Conservation (phyloP, 2,329 filamentous ascomycete genomes). For the Paecilomyces niveus region DNA sequence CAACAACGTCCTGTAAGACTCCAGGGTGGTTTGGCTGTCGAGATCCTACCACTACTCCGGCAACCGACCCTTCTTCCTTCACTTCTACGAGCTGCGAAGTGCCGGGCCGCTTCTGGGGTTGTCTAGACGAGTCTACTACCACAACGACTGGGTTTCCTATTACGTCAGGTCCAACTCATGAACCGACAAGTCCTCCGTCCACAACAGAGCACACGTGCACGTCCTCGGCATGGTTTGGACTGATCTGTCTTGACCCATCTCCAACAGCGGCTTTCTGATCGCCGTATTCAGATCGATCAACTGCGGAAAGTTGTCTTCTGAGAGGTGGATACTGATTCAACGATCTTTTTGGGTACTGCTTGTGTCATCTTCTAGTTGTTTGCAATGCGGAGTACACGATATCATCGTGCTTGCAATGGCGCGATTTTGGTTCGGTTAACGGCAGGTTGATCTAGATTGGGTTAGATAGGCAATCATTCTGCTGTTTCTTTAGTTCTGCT, state of each 20-base stretch:
- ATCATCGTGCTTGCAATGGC: constrained; percentile 23
- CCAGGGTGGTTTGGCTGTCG: constrained; percentile 35
- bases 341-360: neutral
- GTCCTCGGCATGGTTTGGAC: constrained; percentile 16
- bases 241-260: constrained; percentile 17
- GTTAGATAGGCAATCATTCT: neutral
- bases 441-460: neutral
- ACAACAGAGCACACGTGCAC: constrained; percentile 19
- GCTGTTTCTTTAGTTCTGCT: neutral
- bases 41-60: constrained; percentile 25
- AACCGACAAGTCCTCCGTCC: constrained; percentile 17
- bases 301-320: neutral
- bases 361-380: neutral
- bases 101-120: constrained; percentile 53
- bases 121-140: constrained; percentile 35
- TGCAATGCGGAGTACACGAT: constrained; percentile 15
- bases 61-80: constrained; percentile 11
- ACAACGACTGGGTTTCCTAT: constrained; percentile 16
- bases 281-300: neutral
- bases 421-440: neutral
- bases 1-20: constrained; percentile 22
- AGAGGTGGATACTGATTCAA: neutral
- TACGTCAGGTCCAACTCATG: constrained; percentile 24
- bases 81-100: constrained; percentile 36
- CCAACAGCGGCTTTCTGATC: neutral